Evolutionary conservation across 345 rosid genomes (phyloP).

Genomic region (Iberis pinnata): DNA sequence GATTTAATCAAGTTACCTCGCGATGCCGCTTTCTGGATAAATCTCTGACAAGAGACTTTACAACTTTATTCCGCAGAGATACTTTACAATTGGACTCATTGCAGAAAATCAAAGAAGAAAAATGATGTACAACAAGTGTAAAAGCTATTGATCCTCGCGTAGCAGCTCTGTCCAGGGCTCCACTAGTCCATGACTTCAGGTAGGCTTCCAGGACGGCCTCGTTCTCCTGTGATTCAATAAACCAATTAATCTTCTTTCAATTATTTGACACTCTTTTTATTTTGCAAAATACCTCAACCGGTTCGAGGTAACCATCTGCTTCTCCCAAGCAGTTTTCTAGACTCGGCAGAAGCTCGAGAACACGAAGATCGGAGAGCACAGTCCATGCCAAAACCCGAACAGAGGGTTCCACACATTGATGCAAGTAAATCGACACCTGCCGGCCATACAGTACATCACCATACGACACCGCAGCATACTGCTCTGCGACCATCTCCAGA

Average conservation of each 20-base stretch:
- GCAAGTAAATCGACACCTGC: slow-evolving; percentile 68
- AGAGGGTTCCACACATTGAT: slow-evolving; percentile 53
- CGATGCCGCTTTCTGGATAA: slow-evolving; percentile 50
- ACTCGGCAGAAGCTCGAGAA: slow-evolving; percentile 78
- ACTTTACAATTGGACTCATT: slow-evolving; percentile 30
- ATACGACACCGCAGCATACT: slow-evolving; percentile 72
- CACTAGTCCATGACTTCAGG: slow-evolving; percentile 67
- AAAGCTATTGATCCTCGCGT: slow-evolving; percentile 54
- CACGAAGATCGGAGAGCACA: slow-evolving; percentile 50
- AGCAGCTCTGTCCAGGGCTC: slow-evolving; percentile 71
- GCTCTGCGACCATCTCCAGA: slow-evolving; percentile 69
- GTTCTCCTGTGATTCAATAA: slow-evolving; percentile 43
- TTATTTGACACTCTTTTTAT: not conserved
- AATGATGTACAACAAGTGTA: slow-evolving; percentile 54
- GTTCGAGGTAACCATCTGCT: slow-evolving; percentile 75
- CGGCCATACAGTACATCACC: slow-evolving; percentile 67
- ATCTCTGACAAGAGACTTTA: slow-evolving; percentile 59
- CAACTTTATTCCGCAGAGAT: slow-evolving; percentile 48
- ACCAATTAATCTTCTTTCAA: not conserved
- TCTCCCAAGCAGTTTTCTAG: slow-evolving; percentile 54
- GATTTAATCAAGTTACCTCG: slow-evolving; percentile 45
- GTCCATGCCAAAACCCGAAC: slow-evolving; percentile 74
- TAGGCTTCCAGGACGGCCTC: slow-evolving; percentile 67
- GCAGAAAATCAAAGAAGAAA: slow-evolving; percentile 52
- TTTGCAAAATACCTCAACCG: slow-evolving; percentile 50